These are phyloP conservation scores for Arabidopsis lyrata DNA, from an alignment of 441 rosid genomes.

Conservation along the genomic window DNA sequence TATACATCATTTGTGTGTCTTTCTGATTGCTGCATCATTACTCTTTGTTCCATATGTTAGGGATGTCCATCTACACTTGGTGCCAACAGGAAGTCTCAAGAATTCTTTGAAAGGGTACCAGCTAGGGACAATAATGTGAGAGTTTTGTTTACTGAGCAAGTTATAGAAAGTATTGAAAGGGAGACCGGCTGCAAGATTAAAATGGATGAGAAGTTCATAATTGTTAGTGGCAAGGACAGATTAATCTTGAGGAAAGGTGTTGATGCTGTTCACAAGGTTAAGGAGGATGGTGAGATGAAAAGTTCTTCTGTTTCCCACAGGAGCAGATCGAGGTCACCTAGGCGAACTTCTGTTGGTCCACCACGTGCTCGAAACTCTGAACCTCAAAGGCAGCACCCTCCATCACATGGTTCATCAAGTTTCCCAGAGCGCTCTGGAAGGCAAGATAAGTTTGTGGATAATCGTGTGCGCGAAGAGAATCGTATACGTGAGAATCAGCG, in stretches of 20 bases:
- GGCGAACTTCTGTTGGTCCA: slow-evolving; percentile 65
- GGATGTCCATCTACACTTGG: slow-evolving; percentile 99
- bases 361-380: slow-evolving; percentile 67
- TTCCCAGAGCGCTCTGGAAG: slow-evolving; percentile 72
- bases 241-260: slow-evolving; percentile 90
- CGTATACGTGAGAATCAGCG: slow-evolving; percentile 66
- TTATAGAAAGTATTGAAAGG: slow-evolving; percentile 74
- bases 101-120: slow-evolving; percentile 90
- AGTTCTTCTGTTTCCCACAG: slow-evolving; percentile 67
- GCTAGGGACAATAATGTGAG: slow-evolving; percentile 85
- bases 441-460: slow-evolving; percentile 74
- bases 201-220: slow-evolving; percentile 91
- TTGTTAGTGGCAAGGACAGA: slow-evolving; percentile 96
- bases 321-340: slow-evolving; percentile 91
- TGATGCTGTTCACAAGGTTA: slow-evolving; percentile 91
- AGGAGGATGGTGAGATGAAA: slow-evolving; percentile 72
- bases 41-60: slow-evolving; percentile 42
- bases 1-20: slow-evolving; percentile 2
- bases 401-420: slow-evolving; percentile 62
- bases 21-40: slow-evolving; percentile 9
- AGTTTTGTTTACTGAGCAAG: slow-evolving; percentile 81
- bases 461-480: slow-evolving; percentile 64
- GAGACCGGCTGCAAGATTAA: slow-evolving; percentile 91
- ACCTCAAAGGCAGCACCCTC: slow-evolving; percentile 62
- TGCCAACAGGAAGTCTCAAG: slow-evolving; percentile 90